Evolutionary conservation across 2,329 filamentous ascomycete genomes (phyloP).

Genomic region (Cladophialophora carrionii): DNA sequence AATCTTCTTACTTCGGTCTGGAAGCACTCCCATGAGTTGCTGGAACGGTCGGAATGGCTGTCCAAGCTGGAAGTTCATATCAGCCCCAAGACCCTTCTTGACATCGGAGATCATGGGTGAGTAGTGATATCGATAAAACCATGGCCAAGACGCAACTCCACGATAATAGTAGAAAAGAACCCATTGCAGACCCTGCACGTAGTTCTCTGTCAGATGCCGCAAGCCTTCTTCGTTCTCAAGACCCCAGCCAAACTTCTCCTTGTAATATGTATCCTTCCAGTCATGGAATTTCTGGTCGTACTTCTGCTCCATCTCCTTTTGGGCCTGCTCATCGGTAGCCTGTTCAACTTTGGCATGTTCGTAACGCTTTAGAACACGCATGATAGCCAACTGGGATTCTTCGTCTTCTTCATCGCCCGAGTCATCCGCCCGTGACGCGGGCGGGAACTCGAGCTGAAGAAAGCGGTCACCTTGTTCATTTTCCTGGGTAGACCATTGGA

Average conservation of each 20-base stretch:
- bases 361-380: conserved; percentile 84
- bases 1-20: conserved; percentile 95
- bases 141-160: conserved; percentile 96
- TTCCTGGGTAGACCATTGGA: conserved; percentile 67
- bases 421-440: conserved; percentile 44
- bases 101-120: conserved; percentile 97
- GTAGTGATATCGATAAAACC: conserved; percentile 97
- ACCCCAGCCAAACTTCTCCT: conserved; percentile 87
- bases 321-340: conserved; percentile 74
- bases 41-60: conserved; percentile 95
- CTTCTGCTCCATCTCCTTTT: conserved; percentile 76
- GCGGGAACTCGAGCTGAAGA: conserved; percentile 64
- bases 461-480: conserved; percentile 69
- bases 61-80: conserved; percentile 90
- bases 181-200: conserved; percentile 97
- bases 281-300: conserved; percentile 87
- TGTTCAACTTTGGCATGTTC: conserved; percentile 88
- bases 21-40: conserved; percentile 96
- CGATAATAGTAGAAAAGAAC: conserved; percentile 98
- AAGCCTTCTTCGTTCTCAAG: conserved; percentile 79
- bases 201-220: conserved; percentile 85
- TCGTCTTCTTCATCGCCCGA: conserved; percentile 80
- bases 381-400: conserved; percentile 79
- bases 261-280: conserved; percentile 96
- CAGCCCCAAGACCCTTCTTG: conserved; percentile 78